phyloP scores from a whole-genome alignment of 257 asterid species.

The Henckelia pumila region DNA sequence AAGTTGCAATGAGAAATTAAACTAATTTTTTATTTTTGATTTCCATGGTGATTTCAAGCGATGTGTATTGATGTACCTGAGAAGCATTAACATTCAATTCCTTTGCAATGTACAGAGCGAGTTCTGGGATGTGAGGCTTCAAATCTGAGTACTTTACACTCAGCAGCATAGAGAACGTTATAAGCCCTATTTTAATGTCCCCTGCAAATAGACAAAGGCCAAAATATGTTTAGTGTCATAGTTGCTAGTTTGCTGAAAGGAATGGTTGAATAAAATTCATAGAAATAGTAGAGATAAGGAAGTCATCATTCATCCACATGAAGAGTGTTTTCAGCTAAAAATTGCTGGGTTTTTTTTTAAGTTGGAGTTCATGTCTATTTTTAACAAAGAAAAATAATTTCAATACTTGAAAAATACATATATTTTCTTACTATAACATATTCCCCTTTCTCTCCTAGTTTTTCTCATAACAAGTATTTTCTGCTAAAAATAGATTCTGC shows the following conservation, averaged over 20 bases:
- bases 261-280: background rate
- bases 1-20: background rate
- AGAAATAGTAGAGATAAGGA: background rate
- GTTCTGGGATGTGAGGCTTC: conserved; percentile 78
- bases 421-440: background rate
- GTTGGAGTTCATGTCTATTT: background rate
- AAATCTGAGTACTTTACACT: conserved; percentile 56
- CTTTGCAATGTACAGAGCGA: conserved; percentile 52
- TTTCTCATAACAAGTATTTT: background rate
- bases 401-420: background rate
- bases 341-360: background rate
- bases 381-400: background rate
- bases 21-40: conserved; percentile 10
- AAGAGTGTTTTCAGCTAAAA: background rate
- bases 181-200: conserved; percentile 45
- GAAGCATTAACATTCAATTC: conserved; percentile 57
- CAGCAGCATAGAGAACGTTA: conserved; percentile 65
- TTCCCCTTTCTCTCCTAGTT: background rate
- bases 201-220: conserved; percentile 51
- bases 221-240: conserved; percentile 11
- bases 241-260: background rate
- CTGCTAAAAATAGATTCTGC: background rate
- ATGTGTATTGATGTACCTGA: conserved; percentile 58
- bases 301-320: no score
- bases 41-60: conserved; percentile 14